phyloP scores from a whole-genome alignment of 345 rosid genomes.

The Eucalyptus erythrocorys region DNA sequence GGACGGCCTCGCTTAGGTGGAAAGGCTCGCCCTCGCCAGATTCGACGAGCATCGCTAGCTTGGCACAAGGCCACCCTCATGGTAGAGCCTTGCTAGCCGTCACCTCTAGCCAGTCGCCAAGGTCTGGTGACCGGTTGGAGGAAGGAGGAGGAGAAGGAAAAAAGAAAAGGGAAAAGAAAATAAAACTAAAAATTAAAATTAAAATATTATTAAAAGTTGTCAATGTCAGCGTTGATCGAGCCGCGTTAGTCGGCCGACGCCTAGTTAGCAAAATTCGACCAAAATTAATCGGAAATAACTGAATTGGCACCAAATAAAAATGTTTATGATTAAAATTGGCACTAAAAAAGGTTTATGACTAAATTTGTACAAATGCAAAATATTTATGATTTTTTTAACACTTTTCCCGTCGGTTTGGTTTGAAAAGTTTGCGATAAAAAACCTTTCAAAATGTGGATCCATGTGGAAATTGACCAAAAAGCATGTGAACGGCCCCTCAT shows the following conservation, averaged over 20 bases:
- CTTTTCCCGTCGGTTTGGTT: not conserved
- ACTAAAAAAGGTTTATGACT: too few species aligned
- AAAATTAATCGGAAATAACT: fast-evolving
- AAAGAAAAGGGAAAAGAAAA: too few species aligned
- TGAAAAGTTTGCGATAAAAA: not conserved
- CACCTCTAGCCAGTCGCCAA: fast-evolving
- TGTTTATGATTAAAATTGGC: too few species aligned
- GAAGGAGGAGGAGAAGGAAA: too few species aligned
- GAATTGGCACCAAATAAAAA: too few species aligned
- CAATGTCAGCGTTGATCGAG: fast-evolving
- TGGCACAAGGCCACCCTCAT: fast-evolving
- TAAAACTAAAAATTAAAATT: fast-evolving
- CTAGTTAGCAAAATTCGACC: too few species aligned
- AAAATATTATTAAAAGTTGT: too few species aligned
- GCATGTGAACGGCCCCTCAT: not conserved
- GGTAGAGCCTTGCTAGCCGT: fast-evolving
- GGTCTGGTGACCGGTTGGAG: fast-evolving
- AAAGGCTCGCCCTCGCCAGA: too few species aligned
- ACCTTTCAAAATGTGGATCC: not conserved
- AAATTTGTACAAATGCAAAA: too few species aligned
- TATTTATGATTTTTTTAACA: too few species aligned
- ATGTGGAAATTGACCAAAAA: not conserved
- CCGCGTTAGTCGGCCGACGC: fast-evolving
- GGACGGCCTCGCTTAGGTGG: fast-evolving
- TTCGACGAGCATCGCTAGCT: fast-evolving